phyloP scores from a whole-genome alignment of 495 filamentous ascomycete genomes.

The Jackrogersella minutella region DNA sequence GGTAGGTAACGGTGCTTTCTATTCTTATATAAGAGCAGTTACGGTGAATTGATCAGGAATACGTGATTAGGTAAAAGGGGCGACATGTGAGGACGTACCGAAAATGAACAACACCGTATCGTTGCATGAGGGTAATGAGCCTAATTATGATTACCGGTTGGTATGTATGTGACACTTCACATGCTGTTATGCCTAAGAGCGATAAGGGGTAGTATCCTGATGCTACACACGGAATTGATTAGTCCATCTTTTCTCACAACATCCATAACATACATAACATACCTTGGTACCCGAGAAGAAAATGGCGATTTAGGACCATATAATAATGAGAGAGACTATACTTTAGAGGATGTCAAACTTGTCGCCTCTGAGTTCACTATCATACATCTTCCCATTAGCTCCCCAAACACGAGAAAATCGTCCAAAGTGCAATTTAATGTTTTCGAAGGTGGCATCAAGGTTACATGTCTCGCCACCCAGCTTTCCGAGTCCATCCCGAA shows the following conservation, averaged over 20 bases:
- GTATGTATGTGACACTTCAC: too few relatives aligned
- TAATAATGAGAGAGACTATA: neutral
- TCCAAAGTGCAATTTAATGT: too few relatives aligned
- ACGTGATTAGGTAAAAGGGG: neutral
- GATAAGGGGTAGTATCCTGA: too few relatives aligned
- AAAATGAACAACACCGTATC: neutral
- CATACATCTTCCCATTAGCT: neutral
- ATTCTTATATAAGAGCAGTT: neutral
- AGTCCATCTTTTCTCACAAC: too few relatives aligned
- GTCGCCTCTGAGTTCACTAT: neutral
- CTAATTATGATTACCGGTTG: too few relatives aligned
- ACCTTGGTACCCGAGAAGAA: neutral
- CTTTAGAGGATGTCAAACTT: neutral
- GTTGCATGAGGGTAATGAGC: too few relatives aligned
- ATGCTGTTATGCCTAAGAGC: too few relatives aligned
- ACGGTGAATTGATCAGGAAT: neutral
- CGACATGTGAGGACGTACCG: neutral
- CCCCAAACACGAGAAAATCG: too few relatives aligned
- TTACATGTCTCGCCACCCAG: too few relatives aligned
- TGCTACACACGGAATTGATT: neutral
- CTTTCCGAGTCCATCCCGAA: too few relatives aligned
- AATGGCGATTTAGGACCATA: neutral
- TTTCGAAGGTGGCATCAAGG: too few relatives aligned
- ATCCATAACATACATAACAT: too few relatives aligned
- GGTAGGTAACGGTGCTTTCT: neutral